A percentile compares a stretch with the other conserved stretches of the same genome.
Evolutionary conservation across 2,329 filamentous ascomycete species (phyloP).

Genomic region (Trichoderma koningii): DNA sequence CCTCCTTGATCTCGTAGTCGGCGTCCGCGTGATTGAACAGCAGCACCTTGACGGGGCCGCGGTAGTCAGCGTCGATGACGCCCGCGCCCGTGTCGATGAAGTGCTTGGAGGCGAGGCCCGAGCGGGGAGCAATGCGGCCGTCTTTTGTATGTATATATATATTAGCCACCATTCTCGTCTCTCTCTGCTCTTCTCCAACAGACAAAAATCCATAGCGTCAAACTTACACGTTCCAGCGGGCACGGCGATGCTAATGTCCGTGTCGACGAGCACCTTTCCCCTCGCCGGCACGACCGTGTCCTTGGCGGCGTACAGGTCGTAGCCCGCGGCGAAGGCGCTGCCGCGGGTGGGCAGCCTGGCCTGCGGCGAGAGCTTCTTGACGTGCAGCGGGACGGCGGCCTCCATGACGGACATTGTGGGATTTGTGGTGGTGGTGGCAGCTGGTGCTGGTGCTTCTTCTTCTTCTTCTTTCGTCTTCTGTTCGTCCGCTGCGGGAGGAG

Average conservation of each 20-base stretch:
- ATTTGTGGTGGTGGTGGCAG: neutral
- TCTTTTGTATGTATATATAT: conserved; percentile 52
- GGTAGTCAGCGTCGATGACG: conserved; percentile 97
- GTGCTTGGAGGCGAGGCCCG: conserved; percentile 89
- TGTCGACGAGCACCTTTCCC: conserved; percentile 85
- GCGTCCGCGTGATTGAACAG: conserved; percentile 87
- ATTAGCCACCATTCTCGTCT: neutral
- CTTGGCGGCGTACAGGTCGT: conserved; percentile 84
- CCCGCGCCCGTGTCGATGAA: conserved; percentile 96
- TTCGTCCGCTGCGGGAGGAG: neutral
- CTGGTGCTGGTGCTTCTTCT: neutral
- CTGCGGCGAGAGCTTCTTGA: conserved; percentile 83
- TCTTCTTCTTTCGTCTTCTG: neutral
- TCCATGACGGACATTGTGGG: conserved; percentile 35
- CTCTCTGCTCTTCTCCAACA: neutral
- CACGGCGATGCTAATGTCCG: conserved; percentile 87
- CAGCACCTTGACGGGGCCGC: conserved; percentile 89
- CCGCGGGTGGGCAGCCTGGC: conserved; percentile 86
- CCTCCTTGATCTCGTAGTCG: conserved; percentile 79
- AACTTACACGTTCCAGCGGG: conserved; percentile 83
- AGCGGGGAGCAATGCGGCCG: conserved; percentile 85
- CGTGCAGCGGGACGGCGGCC: conserved; percentile 65
- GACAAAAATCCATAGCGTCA: neutral
- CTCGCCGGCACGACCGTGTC: conserved; percentile 75
- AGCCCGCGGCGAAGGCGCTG: conserved; percentile 86